These are phyloP conservation scores for Leptomonas pyrrhocoris DNA, from an alignment of 208 protist genomes.

Conservation along the genomic window DNA sequence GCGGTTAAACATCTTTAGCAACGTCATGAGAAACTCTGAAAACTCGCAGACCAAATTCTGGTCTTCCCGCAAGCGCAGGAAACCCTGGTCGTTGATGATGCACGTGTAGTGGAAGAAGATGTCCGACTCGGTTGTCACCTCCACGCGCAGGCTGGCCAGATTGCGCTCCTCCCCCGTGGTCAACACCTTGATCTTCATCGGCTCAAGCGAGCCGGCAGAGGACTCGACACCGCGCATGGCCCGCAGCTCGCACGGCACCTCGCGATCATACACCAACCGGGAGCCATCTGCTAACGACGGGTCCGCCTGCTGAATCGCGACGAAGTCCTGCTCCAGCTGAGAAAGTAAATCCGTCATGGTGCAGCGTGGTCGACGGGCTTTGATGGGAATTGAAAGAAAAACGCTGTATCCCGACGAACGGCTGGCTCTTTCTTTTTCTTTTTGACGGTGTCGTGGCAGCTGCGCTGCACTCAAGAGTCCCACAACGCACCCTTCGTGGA, in stretches of 20 bases:
- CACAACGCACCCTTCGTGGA: too few relatives aligned
- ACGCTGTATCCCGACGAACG: too few relatives aligned
- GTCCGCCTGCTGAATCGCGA: slow-evolving; percentile 91
- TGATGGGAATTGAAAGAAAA: neutral
- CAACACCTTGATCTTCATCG: slow-evolving; percentile 92
- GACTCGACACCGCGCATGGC: slow-evolving; percentile 67
- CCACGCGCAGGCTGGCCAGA: slow-evolving; percentile 72
- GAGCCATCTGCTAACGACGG: slow-evolving; percentile 90
- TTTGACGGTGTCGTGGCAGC: too few relatives aligned
- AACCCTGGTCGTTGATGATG: slow-evolving; percentile 88
- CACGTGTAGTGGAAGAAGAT: slow-evolving; percentile 95
- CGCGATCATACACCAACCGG: slow-evolving; percentile 89
- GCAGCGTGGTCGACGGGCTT: too few relatives aligned
- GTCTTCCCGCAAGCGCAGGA: slow-evolving; percentile 79
- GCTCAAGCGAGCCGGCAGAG: slow-evolving; percentile 86
- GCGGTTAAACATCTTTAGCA: slow-evolving; percentile 93
- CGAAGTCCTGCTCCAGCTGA: slow-evolving; percentile 92
- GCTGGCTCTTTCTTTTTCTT: neutral
- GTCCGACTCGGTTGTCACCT: slow-evolving; percentile 91
- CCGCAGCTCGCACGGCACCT: slow-evolving; percentile 92
- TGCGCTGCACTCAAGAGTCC: too few relatives aligned
- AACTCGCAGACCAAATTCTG: slow-evolving; percentile 95
- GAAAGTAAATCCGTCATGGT: slow-evolving; percentile 76
- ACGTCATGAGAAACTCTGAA: slow-evolving; percentile 89
- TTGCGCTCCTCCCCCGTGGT: slow-evolving; percentile 84